Base-by-base conservation (phyloP, 306 rosid species). In the Mimosa pudica region DNA sequence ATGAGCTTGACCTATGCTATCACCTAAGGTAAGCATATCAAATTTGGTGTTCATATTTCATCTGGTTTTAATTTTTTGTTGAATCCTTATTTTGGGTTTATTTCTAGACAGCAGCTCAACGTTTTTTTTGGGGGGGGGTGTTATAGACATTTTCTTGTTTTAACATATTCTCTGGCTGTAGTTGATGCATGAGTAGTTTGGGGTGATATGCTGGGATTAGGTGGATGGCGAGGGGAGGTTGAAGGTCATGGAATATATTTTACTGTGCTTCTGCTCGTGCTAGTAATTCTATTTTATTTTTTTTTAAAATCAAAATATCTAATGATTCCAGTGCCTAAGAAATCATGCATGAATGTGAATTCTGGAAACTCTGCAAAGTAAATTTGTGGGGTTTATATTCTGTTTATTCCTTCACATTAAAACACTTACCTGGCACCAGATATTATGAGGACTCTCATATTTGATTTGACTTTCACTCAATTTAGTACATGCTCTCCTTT, bases 1-100 rank as follows among this genome's bases (percentile, higher is more conserved):
- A 90, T 80, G 96, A 95, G 70, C 99, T 95, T 77, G 99, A 93
- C 86, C 99, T 95, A 68, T 92, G 76, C 32, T 95, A 95, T 87
- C 99, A 95, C 89, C 94, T 95, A 76, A 95, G 94, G 99, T 95
- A 86, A 49, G 70, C 66, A 74, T 83, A 42, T 45, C 70, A 44
- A 61, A 61, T 44, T 13, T 49, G 70, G 17, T 67, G 4, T 32
- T 38, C 13, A 14, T 54, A 30, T 70, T 42, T 45, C 11, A 48
- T 48, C 52, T 48, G 11, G 52, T 48, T 48, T 47, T 38, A 38
- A 38, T 38, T 38, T 38, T 38, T 38, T 38, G 4, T 38, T 5
- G 42, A 38, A 38, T 38, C 42, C 42, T 38, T 38, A 38, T 38
- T 38, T 38, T 38, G 42, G 42, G 42, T 38, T 38, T 38, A 38